A percentile compares a stretch with the other conserved stretches of the same genome.
phyloP scores from a whole-genome alignment of 306 rosid species.

The Rosa rugosa region DNA sequence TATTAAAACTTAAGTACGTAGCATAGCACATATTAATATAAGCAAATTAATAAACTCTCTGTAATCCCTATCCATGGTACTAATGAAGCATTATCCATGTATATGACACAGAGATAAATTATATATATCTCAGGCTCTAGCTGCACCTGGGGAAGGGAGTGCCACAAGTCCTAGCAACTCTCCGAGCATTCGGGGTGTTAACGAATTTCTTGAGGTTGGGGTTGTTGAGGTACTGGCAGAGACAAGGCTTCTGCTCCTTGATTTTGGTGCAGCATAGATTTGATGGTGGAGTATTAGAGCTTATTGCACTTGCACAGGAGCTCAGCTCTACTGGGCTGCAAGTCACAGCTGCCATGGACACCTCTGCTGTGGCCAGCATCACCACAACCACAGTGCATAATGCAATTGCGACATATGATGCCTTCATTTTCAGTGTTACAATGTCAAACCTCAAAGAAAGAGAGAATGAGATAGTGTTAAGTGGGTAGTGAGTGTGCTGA shows the following conservation, averaged over 20 bases:
- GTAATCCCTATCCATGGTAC: constrained; percentile 26
- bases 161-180: constrained; percentile 87
- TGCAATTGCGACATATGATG: constrained; percentile 43
- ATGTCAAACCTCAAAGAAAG: constrained; percentile 5
- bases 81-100: not conserved
- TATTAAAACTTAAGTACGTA: no score
- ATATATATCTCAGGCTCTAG: constrained; percentile 20
- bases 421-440: constrained; percentile 58
- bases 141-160: constrained; percentile 90
- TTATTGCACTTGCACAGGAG: constrained; percentile 85
- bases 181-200: constrained; percentile 88
- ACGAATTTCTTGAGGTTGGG: constrained; percentile 91
- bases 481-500: constrained; percentile 9
- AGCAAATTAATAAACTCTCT: not conserved
- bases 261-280: constrained; percentile 81
- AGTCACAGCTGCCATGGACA: constrained; percentile 69
- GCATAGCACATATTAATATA: not conserved
- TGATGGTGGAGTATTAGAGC: constrained; percentile 73
- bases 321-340: constrained; percentile 86
- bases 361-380: constrained; percentile 43
- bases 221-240: constrained; percentile 84
- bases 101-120: constrained; percentile 15
- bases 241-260: constrained; percentile 94
- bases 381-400: constrained; percentile 52
- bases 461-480: not conserved